Percentiles rank a stretch among this genome's conserved stretches.
These are phyloP conservation scores for Fraxinus quadrangulata DNA, from an alignment of 257 asterid species.

Conservation along the genomic window DNA sequence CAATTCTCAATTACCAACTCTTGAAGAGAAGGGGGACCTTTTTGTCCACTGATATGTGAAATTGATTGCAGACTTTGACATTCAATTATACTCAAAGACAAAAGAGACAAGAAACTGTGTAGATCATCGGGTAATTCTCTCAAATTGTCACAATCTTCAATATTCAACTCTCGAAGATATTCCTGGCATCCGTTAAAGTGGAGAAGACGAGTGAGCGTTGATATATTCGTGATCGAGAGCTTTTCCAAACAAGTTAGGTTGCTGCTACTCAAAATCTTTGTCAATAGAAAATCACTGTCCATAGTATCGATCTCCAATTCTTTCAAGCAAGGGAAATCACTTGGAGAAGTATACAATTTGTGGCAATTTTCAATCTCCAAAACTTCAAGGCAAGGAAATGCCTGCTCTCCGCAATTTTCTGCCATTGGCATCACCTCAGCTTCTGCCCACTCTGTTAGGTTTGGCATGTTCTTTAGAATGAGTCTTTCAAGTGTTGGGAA, in stretches of 20 bases:
- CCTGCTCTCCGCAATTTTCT: not conserved
- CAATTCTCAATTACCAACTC: rapidly evolving
- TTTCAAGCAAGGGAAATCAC: conserved; percentile 30
- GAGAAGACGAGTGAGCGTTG: conserved; percentile 9
- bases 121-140: conserved; percentile 1
- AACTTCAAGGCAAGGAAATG: conserved; percentile 29
- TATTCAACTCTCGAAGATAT: not conserved
- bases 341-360: conserved; percentile 27
- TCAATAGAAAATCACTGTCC: conserved; percentile 4
- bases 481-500: conserved; percentile 32
- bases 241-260: conserved; percentile 7
- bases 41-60: conserved; percentile 1
- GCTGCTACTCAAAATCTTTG: conserved; percentile 10
- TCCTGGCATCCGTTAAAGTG: not conserved
- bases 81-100: rapidly evolving
- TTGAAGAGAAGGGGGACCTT: conserved; percentile 8
- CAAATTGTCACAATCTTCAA: not conserved
- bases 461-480: not conserved
- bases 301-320: not conserved
- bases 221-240: not conserved
- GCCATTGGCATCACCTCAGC: not conserved
- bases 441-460: conserved; percentile 27
- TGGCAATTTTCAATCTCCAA: conserved; percentile 7
- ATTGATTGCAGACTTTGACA: conserved; percentile 15
- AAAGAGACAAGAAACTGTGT: not conserved